A percentile compares a stretch with the other conserved stretches of the same genome.
phyloP scores from a whole-genome alignment of 176 grass and related monocot species.

The Triticum timopheevii region DNA sequence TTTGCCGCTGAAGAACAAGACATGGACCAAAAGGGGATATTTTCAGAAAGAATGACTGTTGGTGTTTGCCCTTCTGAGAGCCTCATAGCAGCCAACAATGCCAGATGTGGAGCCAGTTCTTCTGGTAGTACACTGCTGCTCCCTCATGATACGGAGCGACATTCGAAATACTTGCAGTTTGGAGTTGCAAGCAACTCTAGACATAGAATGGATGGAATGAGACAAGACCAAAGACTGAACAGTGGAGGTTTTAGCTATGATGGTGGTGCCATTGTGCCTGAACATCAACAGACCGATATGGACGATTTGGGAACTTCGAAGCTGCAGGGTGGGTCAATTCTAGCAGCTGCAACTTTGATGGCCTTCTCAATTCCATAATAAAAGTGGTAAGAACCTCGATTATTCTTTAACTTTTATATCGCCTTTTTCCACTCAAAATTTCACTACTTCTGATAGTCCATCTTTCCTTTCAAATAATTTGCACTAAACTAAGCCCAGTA shows the following conservation, averaged over 20 bases:
- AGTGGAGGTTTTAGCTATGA: constrained; percentile 43
- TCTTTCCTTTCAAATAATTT: not conserved
- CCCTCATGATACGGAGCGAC: constrained; percentile 19
- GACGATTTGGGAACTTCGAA: constrained; percentile 50
- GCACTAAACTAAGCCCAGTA: not conserved
- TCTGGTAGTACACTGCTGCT: constrained; percentile 31
- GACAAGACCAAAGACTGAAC: constrained; percentile 51
- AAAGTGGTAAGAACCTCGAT: constrained; percentile 66
- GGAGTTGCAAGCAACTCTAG: constrained; percentile 39
- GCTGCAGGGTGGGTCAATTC: constrained; percentile 47
- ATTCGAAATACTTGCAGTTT: constrained; percentile 59
- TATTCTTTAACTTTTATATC: not conserved
- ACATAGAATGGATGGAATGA: constrained; percentile 42
- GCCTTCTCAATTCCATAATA: constrained; percentile 81
- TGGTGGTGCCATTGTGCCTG: constrained; percentile 30
- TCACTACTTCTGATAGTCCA: not conserved
- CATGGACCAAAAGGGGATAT: constrained; percentile 16
- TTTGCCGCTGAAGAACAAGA: constrained; percentile 30
- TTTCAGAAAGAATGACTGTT: constrained; percentile 26
- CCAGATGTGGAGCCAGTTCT: constrained; percentile 38
- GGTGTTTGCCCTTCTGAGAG: constrained; percentile 27
- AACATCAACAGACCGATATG: not conserved
- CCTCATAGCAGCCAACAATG: constrained; percentile 38
- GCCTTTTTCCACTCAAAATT: not conserved
- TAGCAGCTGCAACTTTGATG: constrained; percentile 67